Evolutionary conservation across 139 green algal genomes (phyloP).

Genomic region (Coccomyxa sp.): DNA sequence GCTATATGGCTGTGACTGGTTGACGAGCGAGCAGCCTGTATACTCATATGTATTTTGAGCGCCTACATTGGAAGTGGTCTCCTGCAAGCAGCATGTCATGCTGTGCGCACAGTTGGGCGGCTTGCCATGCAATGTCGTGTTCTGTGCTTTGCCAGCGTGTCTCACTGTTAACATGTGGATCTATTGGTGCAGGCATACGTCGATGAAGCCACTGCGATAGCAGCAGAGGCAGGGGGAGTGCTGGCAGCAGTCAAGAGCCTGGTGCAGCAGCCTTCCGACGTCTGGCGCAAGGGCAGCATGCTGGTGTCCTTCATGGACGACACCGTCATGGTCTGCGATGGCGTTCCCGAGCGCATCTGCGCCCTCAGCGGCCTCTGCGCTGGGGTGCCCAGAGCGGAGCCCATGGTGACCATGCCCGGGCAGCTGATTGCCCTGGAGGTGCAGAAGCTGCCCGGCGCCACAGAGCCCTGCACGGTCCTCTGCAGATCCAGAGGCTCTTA

Average conservation of each 20-base stretch:
- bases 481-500: neutral
- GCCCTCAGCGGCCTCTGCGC: neutral
- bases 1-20: neutral
- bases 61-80: neutral
- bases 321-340: neutral
- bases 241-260: neutral
- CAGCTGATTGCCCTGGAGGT: neutral
- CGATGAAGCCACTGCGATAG: neutral
- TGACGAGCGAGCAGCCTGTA: neutral
- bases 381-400: neutral
- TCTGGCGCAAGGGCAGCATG: neutral
- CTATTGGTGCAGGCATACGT: neutral
- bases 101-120: neutral
- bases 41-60: no score
- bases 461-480: neutral
- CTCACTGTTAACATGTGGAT: neutral
- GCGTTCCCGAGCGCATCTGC: neutral
- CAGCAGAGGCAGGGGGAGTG: neutral
- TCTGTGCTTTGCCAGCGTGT: neutral
- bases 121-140: neutral
- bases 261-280: neutral
- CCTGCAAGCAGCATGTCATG: neutral
- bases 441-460: neutral
- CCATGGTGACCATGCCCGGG: neutral
- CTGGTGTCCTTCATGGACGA: neutral